phyloP scores from a whole-genome alignment of 495 filamentous ascomycete species.

The Aspergillus bridgeri region DNA sequence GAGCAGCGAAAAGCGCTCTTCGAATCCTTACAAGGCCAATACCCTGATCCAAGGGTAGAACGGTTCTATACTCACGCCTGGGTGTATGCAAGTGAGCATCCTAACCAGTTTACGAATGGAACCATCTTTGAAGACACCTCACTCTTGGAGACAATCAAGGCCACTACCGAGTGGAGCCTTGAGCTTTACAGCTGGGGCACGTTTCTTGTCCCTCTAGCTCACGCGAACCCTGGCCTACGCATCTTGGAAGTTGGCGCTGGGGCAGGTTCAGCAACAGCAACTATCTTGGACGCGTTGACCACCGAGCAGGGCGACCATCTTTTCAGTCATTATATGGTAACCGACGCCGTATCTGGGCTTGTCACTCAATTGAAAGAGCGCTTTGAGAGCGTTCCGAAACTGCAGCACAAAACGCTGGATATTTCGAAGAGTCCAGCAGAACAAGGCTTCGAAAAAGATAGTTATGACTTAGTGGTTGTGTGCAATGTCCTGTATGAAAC shows the following conservation, averaged over 20 bases:
- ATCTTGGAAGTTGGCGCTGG: constrained; percentile 46
- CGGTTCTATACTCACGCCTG: neutral
- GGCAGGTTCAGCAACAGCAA: constrained; percentile 23
- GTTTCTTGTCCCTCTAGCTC: constrained; percentile 22
- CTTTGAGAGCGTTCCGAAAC: neutral
- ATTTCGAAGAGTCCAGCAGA: neutral
- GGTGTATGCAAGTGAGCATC: neutral
- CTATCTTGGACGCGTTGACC: neutral
- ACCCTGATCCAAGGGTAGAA: neutral
- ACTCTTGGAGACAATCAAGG: neutral
- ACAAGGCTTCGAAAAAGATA: constrained; percentile 40
- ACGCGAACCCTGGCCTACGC: constrained; percentile 34
- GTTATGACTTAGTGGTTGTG: constrained; percentile 52
- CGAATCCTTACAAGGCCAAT: neutral
- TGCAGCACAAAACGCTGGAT: neutral
- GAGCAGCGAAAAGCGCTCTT: neutral
- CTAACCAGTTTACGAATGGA: neutral
- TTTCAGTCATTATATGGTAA: neutral
- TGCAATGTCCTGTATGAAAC: constrained; percentile 46
- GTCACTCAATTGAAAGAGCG: neutral
- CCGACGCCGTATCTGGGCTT: neutral
- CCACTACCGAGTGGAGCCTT: neutral
- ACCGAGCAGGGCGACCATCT: neutral
- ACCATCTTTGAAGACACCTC: neutral
- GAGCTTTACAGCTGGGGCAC: neutral